Conservation (phyloP, 345 rosid species). For the Garcia nutans region DNA sequence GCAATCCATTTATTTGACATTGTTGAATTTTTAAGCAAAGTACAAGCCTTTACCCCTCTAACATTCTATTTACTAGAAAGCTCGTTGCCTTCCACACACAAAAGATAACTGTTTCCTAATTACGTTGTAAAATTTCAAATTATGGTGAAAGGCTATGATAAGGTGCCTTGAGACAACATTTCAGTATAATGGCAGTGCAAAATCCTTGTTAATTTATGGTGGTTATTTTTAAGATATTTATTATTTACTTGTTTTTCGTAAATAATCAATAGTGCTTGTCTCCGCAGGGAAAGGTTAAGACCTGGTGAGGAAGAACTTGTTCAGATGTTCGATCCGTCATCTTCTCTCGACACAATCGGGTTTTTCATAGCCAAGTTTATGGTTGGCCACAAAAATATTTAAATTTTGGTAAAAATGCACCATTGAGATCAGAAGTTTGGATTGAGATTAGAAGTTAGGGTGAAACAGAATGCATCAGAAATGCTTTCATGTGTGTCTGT, state of each 20-base stretch:
- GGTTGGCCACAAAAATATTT: conserved; percentile 38
- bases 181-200: background rate
- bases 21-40: background rate
- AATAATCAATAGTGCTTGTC: background rate
- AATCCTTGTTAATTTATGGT: background rate
- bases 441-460: background rate
- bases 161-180: background rate
- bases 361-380: conserved; percentile 90
- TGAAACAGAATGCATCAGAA: too few relatives aligned
- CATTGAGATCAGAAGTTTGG: background rate
- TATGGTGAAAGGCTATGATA: background rate
- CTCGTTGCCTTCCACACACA: too few relatives aligned
- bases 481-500: background rate
- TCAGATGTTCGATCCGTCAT: conserved; percentile 91
- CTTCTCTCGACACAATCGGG: conserved; percentile 85
- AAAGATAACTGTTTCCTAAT: background rate
- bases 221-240: background rate
- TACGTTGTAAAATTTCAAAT: background rate
- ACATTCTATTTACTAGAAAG: background rate
- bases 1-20: conserved; percentile 10
- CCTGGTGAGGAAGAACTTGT: conserved; percentile 88
- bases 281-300: conserved; percentile 81
- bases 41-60: background rate
- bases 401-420: background rate
- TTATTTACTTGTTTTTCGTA: background rate